Base-by-base conservation (phyloP, 1,284 basidiomycete genomes). In the Rhodotorula sp. region DNA sequence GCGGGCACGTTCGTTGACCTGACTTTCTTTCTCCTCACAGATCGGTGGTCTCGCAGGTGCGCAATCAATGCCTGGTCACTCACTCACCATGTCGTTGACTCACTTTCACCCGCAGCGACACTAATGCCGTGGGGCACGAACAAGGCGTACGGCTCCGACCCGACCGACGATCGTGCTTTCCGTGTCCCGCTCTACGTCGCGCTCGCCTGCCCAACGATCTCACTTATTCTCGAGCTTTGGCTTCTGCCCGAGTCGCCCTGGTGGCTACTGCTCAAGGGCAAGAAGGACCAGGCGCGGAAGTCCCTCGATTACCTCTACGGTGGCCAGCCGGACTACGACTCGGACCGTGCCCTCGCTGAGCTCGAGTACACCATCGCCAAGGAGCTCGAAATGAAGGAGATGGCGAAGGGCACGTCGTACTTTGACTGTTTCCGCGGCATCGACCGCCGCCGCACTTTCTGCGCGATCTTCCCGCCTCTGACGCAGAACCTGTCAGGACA, bases 161-260 rank as follows among this genome's bases (percentile, higher is more conserved):
- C 41, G 25, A 50, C 53, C 53, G 63, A 64, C 54, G 27, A 56
- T n/a, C 39, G 54, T 8, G 63, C 63, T 10, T 64, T 63, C 36
- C 34, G 53, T 13, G 63, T 77, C 27, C 74, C 76, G 10, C 73
- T 76, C 22, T 76, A 76, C 67, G 61, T 77, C 32, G 70, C 65
- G 13, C 58, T 77, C 34, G 71, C 72, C 19, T 32, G 65, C 21
- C 76, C 76, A 0, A 67, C 68, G 29, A 61, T 77, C n/a, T 69
- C 68, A 25, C 67, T 73, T 25, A 32, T 72, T 32, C 48, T 64
- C 34, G 56, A 71, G 32, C 56, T 75, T 0, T 69, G 69, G 59
- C 36, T 74, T 25, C 65, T 77, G 19, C 37, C 41, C 54, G 63
- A 64, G 34, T 57, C 54, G 12, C 63, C 63, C 1, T 64, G 63